These are phyloP conservation scores for Penicillium sp. DNA, from an alignment of 2,329 filamentous ascomycete genomes.

Conservation along the genomic window DNA sequence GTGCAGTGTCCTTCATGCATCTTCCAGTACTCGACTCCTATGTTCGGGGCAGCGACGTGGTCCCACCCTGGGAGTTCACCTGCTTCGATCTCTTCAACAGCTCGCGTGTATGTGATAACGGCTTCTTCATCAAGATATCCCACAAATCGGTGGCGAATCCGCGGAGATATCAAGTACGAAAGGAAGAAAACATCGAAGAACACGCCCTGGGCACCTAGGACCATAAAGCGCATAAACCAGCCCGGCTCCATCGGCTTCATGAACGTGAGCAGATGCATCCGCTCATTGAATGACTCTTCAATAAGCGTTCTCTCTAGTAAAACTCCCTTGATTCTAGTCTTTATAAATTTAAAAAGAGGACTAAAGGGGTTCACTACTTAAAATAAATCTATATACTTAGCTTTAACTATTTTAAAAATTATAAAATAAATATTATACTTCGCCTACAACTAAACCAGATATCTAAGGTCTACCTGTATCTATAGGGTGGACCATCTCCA, in stretches of 20 bases:
- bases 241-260: constrained; percentile 85
- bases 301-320: too few relatives aligned
- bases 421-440: too few relatives aligned
- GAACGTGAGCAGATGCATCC: constrained; percentile 91
- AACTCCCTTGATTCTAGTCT: too few relatives aligned
- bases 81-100: constrained; percentile 79
- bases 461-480: too few relatives aligned
- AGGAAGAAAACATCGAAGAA: constrained; percentile 95
- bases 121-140: constrained; percentile 97
- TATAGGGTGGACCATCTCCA: too few relatives aligned
- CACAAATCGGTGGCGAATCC: constrained; percentile 90
- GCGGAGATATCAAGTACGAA: constrained; percentile 79
- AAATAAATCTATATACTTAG: too few relatives aligned
- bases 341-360: too few relatives aligned
- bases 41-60: constrained; percentile 75
- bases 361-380: too few relatives aligned
- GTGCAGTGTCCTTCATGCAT: constrained; percentile 80
- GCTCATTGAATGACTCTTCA: constrained; percentile 86
- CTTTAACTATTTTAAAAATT: too few relatives aligned
- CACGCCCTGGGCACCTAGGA: constrained; percentile 87
- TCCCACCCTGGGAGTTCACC: constrained; percentile 80
- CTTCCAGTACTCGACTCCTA: constrained; percentile 88
- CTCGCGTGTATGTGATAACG: constrained; percentile 88
- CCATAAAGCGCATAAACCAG: constrained; percentile 86
- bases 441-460: too few relatives aligned